A percentile compares a stretch with the other conserved stretches of the same genome.
phyloP scores from a whole-genome alignment of 768 basidiomycete species.

The Pleurotus giganteus region DNA sequence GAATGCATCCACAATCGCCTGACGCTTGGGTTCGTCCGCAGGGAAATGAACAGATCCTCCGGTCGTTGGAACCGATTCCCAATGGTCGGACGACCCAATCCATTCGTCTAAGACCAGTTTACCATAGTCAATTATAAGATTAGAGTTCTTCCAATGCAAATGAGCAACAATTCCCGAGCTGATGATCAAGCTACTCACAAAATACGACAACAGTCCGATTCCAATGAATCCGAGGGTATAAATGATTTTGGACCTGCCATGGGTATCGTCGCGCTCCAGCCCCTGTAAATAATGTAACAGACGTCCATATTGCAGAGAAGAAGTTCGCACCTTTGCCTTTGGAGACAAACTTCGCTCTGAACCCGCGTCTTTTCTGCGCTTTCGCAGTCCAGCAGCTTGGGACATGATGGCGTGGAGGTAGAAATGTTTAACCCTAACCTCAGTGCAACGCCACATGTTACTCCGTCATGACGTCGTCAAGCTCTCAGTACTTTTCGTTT shows the following conservation, averaged over 20 bases:
- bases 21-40: slow-evolving; percentile 61
- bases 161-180: not conserved
- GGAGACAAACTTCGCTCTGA: not conserved
- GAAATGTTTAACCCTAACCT: not conserved
- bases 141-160: slow-evolving; percentile 11
- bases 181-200: not conserved
- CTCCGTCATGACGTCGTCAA: too few species aligned
- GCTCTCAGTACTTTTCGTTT: too few species aligned
- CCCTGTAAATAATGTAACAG: not conserved
- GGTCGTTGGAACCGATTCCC: slow-evolving; percentile 23
- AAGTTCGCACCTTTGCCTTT: not conserved
- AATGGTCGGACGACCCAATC: slow-evolving; percentile 41
- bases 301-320: fast-evolving
- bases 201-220: not conserved
- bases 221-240: slow-evolving; percentile 6
- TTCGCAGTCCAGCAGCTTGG: slow-evolving; percentile 5
- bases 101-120: slow-evolving; percentile 27
- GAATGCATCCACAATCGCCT: slow-evolving; percentile 78
- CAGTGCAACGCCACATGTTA: not conserved
- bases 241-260: not conserved
- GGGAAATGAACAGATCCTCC: slow-evolving; percentile 19
- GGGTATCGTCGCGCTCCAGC: not conserved
- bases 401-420: not conserved
- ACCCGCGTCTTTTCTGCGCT: slow-evolving; percentile 3
- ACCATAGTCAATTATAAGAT: slow-evolving; percentile 15